Percentiles rank a stretch among this genome's conserved stretches.
Conservation (phyloP, 352 stramenopile species). For the Phytophthora vignae region DNA sequence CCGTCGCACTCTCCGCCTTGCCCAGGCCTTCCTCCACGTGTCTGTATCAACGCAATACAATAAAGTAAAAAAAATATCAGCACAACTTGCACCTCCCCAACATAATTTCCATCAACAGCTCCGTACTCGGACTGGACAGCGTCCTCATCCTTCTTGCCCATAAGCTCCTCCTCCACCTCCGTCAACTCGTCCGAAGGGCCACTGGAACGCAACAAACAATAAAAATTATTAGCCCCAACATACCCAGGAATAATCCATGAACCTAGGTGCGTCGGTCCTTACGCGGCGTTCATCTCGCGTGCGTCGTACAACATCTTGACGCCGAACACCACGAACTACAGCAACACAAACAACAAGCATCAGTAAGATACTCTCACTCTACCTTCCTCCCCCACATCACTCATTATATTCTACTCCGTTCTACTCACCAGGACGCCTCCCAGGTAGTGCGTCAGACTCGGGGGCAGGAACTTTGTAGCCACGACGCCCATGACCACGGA, state of each 20-base stretch:
- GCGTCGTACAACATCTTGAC: conserved; percentile 93
- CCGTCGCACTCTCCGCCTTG: conserved; percentile 36
- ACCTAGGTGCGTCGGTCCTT: conserved; percentile 17
- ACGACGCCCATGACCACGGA: conserved; percentile 97
- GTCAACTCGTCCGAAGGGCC: conserved; percentile 83
- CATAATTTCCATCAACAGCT: background rate
- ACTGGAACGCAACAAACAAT: conserved; percentile 28
- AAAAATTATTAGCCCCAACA: background rate
- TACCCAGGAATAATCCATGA: background rate
- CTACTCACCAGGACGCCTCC: conserved; percentile 83
- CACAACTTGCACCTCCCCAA: background rate
- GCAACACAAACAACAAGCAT: conserved; percentile 11
- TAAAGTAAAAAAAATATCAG: background rate
- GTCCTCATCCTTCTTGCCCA: conserved; percentile 83
- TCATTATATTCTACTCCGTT: no score
- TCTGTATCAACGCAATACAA: conserved; percentile 14
- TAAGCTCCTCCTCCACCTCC: conserved; percentile 87
- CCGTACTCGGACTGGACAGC: conserved; percentile 55
- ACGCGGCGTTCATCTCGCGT: conserved; percentile 83
- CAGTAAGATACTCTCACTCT: background rate
- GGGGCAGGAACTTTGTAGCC: conserved; percentile 95
- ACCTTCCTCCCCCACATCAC: background rate
- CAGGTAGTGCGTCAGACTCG: conserved; percentile 96
- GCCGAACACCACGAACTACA: conserved; percentile 97
- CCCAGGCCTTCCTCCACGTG: conserved; percentile 38